Percentiles rank a stretch among this genome's conserved stretches.
Evolutionary conservation across 306 rosid genomes (phyloP).

Genomic region (Trichosanthes truncata): DNA sequence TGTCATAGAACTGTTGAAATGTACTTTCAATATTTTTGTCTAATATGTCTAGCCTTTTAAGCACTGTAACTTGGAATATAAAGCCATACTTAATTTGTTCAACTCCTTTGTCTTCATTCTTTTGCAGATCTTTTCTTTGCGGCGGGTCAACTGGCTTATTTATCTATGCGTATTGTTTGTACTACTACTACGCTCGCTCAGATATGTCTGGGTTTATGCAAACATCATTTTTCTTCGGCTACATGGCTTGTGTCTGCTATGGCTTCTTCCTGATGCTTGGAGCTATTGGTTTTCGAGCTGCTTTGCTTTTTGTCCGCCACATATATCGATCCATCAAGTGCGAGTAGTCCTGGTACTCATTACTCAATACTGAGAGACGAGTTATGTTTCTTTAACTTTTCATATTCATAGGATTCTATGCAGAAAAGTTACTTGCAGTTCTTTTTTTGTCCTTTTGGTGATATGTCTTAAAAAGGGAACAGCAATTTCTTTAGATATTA

Average conservation of each 20-base stretch:
- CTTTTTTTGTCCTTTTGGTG: conserved; percentile 51
- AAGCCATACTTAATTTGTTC: background rate
- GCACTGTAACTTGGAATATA: background rate
- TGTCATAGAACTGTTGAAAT: background rate
- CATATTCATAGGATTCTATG: conserved; percentile 9
- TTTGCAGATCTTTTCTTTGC: conserved; percentile 47
- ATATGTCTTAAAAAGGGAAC: conserved; percentile 24
- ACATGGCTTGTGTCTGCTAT: conserved; percentile 67
- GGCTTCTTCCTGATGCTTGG: conserved; percentile 75
- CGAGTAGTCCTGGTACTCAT: conserved; percentile 24
- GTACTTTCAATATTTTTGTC: background rate
- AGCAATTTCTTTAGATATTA: conserved; percentile 23
- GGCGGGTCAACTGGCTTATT: conserved; percentile 62
- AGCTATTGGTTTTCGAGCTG: conserved; percentile 59
- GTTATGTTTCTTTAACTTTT: conserved; percentile 2
- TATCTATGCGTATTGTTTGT: conserved; percentile 49
- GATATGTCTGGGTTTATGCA: conserved; percentile 68
- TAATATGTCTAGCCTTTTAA: background rate
- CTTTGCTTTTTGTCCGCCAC: conserved; percentile 54
- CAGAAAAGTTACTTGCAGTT: conserved; percentile 6
- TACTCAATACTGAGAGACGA: background rate
- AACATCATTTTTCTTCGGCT: conserved; percentile 60
- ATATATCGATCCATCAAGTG: conserved; percentile 55
- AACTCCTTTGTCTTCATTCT: background rate
- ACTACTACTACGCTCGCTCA: conserved; percentile 55